Conservation (phyloP, 1,139 yeast genomes). For the Scheffersomyces illinoinensis region DNA sequence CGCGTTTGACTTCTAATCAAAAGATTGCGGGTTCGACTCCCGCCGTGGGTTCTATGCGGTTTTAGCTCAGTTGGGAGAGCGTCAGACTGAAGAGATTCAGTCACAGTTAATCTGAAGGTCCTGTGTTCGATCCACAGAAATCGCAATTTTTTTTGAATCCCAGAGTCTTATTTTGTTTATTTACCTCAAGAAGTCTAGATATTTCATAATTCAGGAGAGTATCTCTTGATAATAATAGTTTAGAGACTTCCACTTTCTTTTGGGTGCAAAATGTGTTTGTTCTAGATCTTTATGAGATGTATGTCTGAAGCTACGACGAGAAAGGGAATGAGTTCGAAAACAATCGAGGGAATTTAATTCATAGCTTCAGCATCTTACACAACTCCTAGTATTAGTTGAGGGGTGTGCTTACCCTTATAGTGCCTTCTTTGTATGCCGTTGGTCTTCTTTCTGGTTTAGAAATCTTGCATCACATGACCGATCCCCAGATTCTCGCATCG, state of each 20-base stretch:
- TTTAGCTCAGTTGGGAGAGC: slow-evolving; percentile 89
- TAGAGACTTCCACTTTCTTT: too few species aligned
- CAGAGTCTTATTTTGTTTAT: background rate
- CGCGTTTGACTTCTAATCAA: slow-evolving; percentile 19
- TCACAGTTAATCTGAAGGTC: slow-evolving; percentile 72
- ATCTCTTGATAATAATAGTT: too few species aligned
- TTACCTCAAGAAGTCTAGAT: background rate
- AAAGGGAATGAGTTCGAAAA: background rate
- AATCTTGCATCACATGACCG: background rate
- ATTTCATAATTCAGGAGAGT: too few species aligned
- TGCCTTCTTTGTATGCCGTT: too few species aligned
- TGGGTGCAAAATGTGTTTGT: too few species aligned
- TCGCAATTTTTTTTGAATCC: slow-evolving; percentile 49
- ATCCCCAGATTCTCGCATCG: background rate
- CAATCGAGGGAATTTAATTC: background rate
- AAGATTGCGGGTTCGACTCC: slow-evolving; percentile 55
- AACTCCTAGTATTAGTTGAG: too few species aligned
- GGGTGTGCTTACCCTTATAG: too few species aligned
- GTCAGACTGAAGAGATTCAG: slow-evolving; percentile 71
- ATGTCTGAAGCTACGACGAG: background rate
- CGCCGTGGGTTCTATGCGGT: slow-evolving; percentile 29
- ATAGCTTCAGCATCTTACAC: too few species aligned
- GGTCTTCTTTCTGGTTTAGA: too few species aligned
- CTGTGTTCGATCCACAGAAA: slow-evolving; percentile 93
- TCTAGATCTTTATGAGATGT: too few species aligned